A percentile compares a stretch with the other conserved stretches of the same genome.
Conservation (phyloP, 805 yeast species). For the Torulaspora delbrueckii region DNA sequence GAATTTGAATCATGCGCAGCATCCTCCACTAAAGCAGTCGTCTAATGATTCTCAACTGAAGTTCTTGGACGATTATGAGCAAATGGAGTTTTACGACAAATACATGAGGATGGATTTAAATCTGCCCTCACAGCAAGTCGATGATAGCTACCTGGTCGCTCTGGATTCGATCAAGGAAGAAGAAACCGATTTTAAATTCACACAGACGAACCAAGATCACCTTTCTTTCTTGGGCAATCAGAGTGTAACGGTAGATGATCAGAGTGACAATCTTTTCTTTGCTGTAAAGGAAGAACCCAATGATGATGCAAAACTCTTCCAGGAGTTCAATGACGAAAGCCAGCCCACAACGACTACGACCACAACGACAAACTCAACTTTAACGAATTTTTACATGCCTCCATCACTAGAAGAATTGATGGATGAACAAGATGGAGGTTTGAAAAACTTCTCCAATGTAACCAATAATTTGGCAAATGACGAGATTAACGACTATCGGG, state of each 20-base stretch:
- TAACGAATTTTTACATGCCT: conserved; percentile 21
- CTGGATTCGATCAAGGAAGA: conserved; percentile 16
- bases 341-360: conserved; percentile 2
- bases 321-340: conserved; percentile 3
- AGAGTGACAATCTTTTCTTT: conserved; percentile 1
- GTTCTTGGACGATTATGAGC: conserved; percentile 24
- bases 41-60: conserved; percentile 11
- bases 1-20: conserved; percentile 1
- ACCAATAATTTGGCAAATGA: conserved; percentile 1
- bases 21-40: background rate
- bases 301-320: conserved; percentile 7
- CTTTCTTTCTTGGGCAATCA: conserved; percentile 5
- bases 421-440: conserved; percentile 29
- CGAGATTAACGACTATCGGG: conserved; percentile 14
- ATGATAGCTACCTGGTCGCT: conserved; percentile 6
- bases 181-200: conserved; percentile 7
- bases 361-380: conserved; percentile 4
- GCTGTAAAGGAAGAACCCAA: conserved; percentile 5
- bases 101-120: conserved; percentile 10
- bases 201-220: conserved; percentile 3
- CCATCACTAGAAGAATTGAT: conserved; percentile 34
- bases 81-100: conserved; percentile 21
- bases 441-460: conserved; percentile 4
- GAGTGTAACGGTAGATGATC: conserved; percentile 1
- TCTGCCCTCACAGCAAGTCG: conserved; percentile 3